A percentile compares a stretch with the other conserved stretches of the same genome.
Conservation (phyloP, 108 stramenopile genomes). For the Cyclotella choctawhatcheeana region DNA sequence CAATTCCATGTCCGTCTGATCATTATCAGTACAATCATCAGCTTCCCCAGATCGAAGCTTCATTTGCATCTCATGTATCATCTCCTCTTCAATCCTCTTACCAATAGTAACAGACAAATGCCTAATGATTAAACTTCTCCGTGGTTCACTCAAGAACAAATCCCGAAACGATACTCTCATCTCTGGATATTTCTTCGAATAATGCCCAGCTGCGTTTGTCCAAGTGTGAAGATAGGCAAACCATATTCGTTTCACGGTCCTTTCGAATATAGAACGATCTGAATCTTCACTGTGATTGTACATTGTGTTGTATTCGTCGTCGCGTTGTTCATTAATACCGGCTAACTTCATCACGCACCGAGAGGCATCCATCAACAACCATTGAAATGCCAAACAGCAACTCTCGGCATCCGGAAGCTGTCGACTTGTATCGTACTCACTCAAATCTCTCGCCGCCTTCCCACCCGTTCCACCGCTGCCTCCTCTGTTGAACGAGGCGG, state of each 20-base stretch:
- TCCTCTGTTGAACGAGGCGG: background rate
- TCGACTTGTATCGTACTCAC: slow-evolving; percentile 51
- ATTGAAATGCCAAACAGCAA: slow-evolving; percentile 64
- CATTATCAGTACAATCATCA: slow-evolving; percentile 15
- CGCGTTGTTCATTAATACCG: slow-evolving; percentile 13
- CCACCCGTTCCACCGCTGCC: too few species aligned
- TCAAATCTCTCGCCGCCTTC: slow-evolving; percentile 49
- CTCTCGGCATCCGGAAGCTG: slow-evolving; percentile 53
- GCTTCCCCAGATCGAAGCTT: slow-evolving; percentile 4
- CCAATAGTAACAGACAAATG: slow-evolving; percentile 51
- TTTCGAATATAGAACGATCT: slow-evolving; percentile 11
- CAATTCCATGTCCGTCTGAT: too few species aligned
- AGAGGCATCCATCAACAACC: slow-evolving; percentile 49
- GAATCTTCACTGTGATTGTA: background rate
- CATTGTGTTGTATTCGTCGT: too few species aligned
- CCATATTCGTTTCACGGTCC: slow-evolving; percentile 57
- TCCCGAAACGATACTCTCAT: slow-evolving; percentile 78
- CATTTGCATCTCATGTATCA: slow-evolving; percentile 24
- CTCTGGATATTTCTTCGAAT: slow-evolving; percentile 63
- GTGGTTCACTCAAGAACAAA: slow-evolving; percentile 41
- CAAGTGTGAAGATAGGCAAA: slow-evolving; percentile 62
- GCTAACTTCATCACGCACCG: slow-evolving; percentile 41
- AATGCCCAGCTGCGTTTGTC: slow-evolving; percentile 59
- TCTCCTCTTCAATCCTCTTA: slow-evolving; percentile 47
- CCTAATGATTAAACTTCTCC: slow-evolving; percentile 21